Evolutionary conservation across 2,329 filamentous ascomycete genomes (phyloP).

Genomic region (Myriosclerotinia curreyana): DNA sequence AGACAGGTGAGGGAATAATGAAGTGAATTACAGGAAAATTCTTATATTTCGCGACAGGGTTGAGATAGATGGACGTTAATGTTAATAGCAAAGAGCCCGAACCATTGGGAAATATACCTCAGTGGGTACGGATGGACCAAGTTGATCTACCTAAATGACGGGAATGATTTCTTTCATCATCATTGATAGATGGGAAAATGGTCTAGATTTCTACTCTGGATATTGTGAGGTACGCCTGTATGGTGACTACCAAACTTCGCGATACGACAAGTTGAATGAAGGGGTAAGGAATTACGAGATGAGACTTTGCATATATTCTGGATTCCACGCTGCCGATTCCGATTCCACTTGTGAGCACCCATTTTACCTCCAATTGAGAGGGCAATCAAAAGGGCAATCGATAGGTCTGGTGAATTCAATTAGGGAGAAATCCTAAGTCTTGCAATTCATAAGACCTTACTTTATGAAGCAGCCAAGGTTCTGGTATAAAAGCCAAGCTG

Average conservation of each 20-base stretch:
- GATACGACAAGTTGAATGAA: neutral
- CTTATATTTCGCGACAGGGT: neutral
- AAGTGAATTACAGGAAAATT: neutral
- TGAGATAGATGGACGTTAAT: neutral
- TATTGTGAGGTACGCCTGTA: neutral
- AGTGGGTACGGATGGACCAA: neutral
- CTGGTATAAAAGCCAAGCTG: neutral
- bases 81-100: neutral
- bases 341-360: neutral
- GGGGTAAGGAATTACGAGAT: neutral
- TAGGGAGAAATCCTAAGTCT: too few relatives aligned
- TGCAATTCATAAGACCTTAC: too few relatives aligned
- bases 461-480: neutral
- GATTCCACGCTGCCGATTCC: neutral
- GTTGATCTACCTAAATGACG: neutral
- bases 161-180: neutral
- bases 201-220: neutral
- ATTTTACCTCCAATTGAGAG: neutral
- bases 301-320: neutral
- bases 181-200: neutral
- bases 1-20: neutral
- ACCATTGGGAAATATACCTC: slow-evolving; percentile 19
- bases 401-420: too few relatives aligned
- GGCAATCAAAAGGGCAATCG: too few relatives aligned
- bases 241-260: neutral